Percentiles rank a stretch among this genome's conserved stretches.
These are phyloP conservation scores for Rhizophora mangle DNA, from an alignment of 345 rosid genomes.

Conservation along the genomic window DNA sequence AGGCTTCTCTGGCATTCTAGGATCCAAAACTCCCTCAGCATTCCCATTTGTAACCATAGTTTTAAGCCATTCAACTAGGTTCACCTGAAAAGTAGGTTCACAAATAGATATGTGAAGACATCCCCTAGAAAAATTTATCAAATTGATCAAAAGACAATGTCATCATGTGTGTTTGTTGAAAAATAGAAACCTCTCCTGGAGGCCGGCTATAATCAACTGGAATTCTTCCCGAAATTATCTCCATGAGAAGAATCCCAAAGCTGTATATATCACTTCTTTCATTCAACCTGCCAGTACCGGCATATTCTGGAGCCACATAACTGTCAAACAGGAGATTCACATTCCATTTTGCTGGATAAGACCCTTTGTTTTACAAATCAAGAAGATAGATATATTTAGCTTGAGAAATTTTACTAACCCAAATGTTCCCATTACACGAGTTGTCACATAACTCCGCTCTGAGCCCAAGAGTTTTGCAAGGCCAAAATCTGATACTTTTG, in stretches of 20 bases:
- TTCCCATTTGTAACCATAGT: slow-evolving; percentile 71
- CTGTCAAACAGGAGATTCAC: slow-evolving; percentile 34
- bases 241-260: slow-evolving; percentile 88
- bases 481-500: slow-evolving; percentile 95
- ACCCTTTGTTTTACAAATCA: no score
- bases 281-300: slow-evolving; percentile 72
- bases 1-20: slow-evolving; percentile 76
- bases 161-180: not conserved
- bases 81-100: slow-evolving; percentile 46
- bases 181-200: slow-evolving; percentile 63
- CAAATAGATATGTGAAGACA: not conserved
- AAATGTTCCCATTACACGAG: slow-evolving; percentile 97
- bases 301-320: slow-evolving; percentile 95
- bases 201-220: slow-evolving; percentile 92
- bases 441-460: slow-evolving; percentile 72
- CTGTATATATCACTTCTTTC: slow-evolving; percentile 66
- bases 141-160: slow-evolving; percentile 6
- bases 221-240: slow-evolving; percentile 76
- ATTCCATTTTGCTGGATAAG: not conserved
- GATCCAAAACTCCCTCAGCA: slow-evolving; percentile 81
- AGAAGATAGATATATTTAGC: not conserved
- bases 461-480: slow-evolving; percentile 84
- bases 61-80: slow-evolving; percentile 90
- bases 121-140: not conserved
- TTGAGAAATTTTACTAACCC: slow-evolving; percentile 49